Base-by-base conservation (phyloP, 495 filamentous ascomycete species). In the Aspergillus wentii region DNA sequence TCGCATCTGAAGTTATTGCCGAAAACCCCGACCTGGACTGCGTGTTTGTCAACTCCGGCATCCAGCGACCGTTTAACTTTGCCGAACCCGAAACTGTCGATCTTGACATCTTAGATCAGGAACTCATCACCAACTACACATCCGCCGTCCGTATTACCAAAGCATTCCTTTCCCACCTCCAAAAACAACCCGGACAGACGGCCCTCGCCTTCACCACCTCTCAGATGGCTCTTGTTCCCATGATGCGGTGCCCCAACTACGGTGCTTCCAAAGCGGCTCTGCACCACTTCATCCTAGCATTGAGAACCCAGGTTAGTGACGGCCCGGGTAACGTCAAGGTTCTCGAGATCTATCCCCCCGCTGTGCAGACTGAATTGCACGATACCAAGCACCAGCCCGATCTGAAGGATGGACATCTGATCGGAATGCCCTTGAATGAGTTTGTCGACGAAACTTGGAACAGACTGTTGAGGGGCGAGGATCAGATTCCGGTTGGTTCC, bases 91-190 rank as follows among this genome's bases (percentile, higher is more conserved):
- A 63, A 8, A 64, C 58, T 7, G 69, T 88, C 38, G 70, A 83
- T 48, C 61, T 88, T 0, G 50, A 58, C 7, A 46, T 67, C 3
- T 54, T 83, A 20, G 58, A 75, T 29, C 44, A 59, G 5, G 85
- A 88, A 51, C 39, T 86, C 17, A 61, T 57, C 7, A 85, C 79
- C 2, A 88, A 89, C 61, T 88, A 86, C 58, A 71, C 74, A 19
- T 68, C 81, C 11, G 70, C 72, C 31, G 52, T 89, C 5, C 67
- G 76, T 42, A 62, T 86, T 1, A 71, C 75, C 15, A 71, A 78
- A 9, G 71, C 71, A 0, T 80, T 88, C 54, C 64, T 85, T 1
- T 79, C 84, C 0, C 74, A 79, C 45, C 66, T 88, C 2, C 68
- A 77, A 43, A 61, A 57, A 25, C 68, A 78, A 41, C 7, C 50